phyloP scores from a whole-genome alignment of 805 yeast genomes.

The Starmerella riodocensis region DNA sequence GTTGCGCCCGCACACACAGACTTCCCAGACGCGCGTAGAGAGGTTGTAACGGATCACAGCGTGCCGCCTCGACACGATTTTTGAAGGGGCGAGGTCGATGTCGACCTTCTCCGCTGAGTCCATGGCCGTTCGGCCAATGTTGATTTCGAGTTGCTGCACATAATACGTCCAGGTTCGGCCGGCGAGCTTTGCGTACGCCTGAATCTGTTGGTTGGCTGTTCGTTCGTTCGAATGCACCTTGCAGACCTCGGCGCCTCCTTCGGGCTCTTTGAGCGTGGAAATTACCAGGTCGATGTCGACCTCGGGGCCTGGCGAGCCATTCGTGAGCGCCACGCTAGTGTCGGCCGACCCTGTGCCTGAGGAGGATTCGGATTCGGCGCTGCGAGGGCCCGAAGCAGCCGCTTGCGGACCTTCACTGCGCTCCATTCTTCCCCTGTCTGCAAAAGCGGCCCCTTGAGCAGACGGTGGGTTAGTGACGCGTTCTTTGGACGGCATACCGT shows the following conservation, averaged over 20 bases:
- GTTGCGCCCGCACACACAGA: constrained; percentile 72
- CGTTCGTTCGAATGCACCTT: constrained; percentile 59
- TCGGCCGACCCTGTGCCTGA: too few species aligned
- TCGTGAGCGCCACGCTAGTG: too few species aligned
- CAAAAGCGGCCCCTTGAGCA: not conserved
- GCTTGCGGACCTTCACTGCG: too few species aligned
- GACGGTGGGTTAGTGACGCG: constrained; percentile 4
- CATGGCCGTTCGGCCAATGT: constrained; percentile 74
- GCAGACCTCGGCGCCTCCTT: constrained; percentile 65
- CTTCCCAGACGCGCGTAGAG: constrained; percentile 70
- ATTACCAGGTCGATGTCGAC: constrained; percentile 36
- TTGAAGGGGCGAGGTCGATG: constrained; percentile 92
- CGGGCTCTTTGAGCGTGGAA: constrained; percentile 51
- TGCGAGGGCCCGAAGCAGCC: too few species aligned
- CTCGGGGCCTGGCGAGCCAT: not conserved
- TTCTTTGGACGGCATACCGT: constrained; percentile 17
- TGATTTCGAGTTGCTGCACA: constrained; percentile 60
- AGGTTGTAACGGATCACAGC: constrained; percentile 72
- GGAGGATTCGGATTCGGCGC: too few species aligned
- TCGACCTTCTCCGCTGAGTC: constrained; percentile 33
- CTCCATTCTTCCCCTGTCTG: not conserved
- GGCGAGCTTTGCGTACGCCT: constrained; percentile 93
- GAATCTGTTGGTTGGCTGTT: constrained; percentile 59
- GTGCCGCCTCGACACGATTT: constrained; percentile 87
- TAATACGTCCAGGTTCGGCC: constrained; percentile 90